Conservation (phyloP, 2,329 filamentous ascomycete species). For the Ophidiomyces ophidiicola region DNA sequence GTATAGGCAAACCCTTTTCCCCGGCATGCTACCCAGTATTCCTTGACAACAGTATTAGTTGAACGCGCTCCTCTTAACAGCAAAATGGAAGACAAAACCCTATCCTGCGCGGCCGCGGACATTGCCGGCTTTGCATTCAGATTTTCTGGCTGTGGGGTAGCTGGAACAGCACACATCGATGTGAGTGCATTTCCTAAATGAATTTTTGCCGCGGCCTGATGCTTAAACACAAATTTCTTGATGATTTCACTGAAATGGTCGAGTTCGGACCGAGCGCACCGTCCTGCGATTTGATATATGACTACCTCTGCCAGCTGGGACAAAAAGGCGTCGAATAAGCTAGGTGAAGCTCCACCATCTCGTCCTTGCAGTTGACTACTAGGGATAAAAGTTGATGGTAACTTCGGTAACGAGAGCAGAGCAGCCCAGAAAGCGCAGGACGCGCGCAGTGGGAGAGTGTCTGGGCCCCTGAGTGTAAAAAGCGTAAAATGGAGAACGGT, state of each 20-base stretch:
- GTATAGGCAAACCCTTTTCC: constrained; percentile 32
- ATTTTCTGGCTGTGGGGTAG: constrained; percentile 6
- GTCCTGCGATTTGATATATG: constrained; percentile 32
- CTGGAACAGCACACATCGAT: constrained; percentile 16
- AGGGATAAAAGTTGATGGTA: constrained; percentile 12
- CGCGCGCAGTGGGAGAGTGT: constrained; percentile 37
- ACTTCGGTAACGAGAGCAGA: constrained; percentile 26
- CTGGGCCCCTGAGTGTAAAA: constrained; percentile 30
- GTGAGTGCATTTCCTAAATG: constrained; percentile 28
- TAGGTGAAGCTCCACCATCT: constrained; percentile 12
- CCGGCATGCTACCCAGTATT: constrained; percentile 36
- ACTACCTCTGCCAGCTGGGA: constrained; percentile 30
- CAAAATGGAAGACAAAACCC: constrained; percentile 31
- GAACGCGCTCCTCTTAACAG: constrained; percentile 29
- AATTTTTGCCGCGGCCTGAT: constrained; percentile 29
- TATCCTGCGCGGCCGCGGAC: constrained; percentile 28
- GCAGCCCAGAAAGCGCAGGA: constrained; percentile 35
- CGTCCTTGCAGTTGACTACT: constrained; percentile 1
- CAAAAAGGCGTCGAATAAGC: constrained; percentile 25
- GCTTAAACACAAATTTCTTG: constrained; percentile 32
- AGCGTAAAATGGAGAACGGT: constrained; percentile 32
- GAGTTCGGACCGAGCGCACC: constrained; percentile 36
- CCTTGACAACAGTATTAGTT: constrained; percentile 29
- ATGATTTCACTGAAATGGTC: constrained; percentile 32
- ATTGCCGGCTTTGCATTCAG: constrained; percentile 17